Percentiles rank a stretch among this genome's conserved stretches.
Evolutionary conservation across 129 eudicot species (phyloP).

Genomic region (Tagetes patula): DNA sequence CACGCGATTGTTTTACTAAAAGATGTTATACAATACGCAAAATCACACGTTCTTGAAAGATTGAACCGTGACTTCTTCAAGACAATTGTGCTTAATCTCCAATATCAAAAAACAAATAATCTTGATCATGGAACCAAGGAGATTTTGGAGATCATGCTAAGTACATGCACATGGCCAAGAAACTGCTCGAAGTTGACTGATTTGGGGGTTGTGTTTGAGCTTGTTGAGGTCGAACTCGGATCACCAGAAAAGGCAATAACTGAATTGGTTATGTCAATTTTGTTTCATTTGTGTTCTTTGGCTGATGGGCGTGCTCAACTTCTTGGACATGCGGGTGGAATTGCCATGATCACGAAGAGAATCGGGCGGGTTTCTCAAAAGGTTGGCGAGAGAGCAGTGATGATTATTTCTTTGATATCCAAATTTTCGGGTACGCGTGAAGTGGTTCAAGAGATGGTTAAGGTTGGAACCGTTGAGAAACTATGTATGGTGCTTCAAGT

Average conservation of each 20-base stretch:
- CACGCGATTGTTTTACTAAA: conserved; percentile 42
- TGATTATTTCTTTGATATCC: conserved; percentile 47
- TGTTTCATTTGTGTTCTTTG: conserved; percentile 51
- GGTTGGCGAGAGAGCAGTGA: conserved; percentile 47
- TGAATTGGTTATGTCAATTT: conserved; percentile 46
- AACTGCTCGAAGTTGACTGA: conserved; percentile 55
- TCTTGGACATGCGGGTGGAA: conserved; percentile 62
- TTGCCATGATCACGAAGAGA: conserved; percentile 56
- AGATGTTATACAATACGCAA: conserved; percentile 36
- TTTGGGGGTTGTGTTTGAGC: conserved; percentile 44
- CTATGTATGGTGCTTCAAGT: conserved; percentile 53
- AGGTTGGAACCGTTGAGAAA: conserved; percentile 49
- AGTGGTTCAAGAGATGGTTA: conserved; percentile 57
- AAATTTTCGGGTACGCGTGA: conserved; percentile 46
- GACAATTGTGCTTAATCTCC: conserved; percentile 26
- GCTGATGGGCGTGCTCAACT: conserved; percentile 68
- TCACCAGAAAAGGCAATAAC: conserved; percentile 43
- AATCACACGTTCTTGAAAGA: conserved; percentile 36
- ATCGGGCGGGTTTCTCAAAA: conserved; percentile 50
- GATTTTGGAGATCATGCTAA: conserved; percentile 40
- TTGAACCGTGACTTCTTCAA: conserved; percentile 56
- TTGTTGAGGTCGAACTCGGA: conserved; percentile 53
- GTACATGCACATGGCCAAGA: conserved; percentile 46
- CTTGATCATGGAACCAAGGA: conserved; percentile 30
- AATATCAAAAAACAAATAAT: conserved; percentile 1